These are phyloP conservation scores for Aspergillus brunneoviolaceus DNA, from an alignment of 2,329 filamentous ascomycete species.

Conservation along the genomic window DNA sequence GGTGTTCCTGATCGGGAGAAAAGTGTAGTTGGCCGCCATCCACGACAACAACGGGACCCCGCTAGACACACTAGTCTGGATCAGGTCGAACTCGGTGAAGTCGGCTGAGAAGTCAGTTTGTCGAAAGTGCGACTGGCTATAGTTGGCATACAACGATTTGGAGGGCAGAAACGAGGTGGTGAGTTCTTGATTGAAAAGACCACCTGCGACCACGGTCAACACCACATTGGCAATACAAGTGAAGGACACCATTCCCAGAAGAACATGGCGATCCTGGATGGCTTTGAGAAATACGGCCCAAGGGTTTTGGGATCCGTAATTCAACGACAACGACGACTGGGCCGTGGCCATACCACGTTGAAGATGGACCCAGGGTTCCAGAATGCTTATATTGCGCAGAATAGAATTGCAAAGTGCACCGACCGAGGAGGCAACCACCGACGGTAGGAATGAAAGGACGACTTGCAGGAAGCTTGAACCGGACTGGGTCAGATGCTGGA, in stretches of 20 bases:
- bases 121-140: constrained; percentile 30
- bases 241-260: constrained; percentile 30
- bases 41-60: constrained; percentile 33
- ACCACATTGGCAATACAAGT: constrained; percentile 32
- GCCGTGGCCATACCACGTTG: constrained; percentile 31
- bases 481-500: constrained; percentile 33
- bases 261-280: constrained; percentile 26
- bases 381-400: constrained; percentile 34
- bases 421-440: constrained; percentile 33
- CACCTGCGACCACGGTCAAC: constrained; percentile 34
- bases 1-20: constrained; percentile 27
- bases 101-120: constrained; percentile 34
- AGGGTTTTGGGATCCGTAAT: constrained; percentile 36
- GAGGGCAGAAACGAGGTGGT: constrained; percentile 27
- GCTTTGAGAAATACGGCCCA: constrained; percentile 31
- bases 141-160: constrained; percentile 26
- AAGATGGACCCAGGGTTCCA: constrained; percentile 38
- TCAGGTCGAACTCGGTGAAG: constrained; percentile 37
- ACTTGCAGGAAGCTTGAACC: constrained; percentile 34
- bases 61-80: constrained; percentile 37
- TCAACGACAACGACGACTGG: constrained; percentile 30
- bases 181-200: constrained; percentile 34
- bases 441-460: constrained; percentile 33
- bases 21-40: constrained; percentile 34
- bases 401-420: constrained; percentile 35